Conservation (phyloP, 176 grass and related monocot species). For the Hsuehochloa calcarea region DNA sequence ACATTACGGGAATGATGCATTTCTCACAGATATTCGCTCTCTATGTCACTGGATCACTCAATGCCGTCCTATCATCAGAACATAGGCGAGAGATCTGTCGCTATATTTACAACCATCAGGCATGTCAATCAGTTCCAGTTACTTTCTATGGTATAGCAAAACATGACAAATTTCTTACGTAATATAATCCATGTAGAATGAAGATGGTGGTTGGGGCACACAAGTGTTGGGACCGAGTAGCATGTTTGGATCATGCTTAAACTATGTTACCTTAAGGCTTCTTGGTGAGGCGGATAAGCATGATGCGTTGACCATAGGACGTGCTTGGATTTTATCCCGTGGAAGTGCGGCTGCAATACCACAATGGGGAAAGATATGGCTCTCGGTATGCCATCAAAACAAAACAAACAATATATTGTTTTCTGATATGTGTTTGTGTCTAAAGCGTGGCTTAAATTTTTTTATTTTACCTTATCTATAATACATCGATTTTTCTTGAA, state of each 20-base stretch:
- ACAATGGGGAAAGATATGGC: constrained; percentile 50
- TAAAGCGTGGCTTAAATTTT: background rate
- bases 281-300: background rate
- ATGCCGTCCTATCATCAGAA: constrained; percentile 16
- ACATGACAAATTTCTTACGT: background rate
- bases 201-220: constrained; percentile 44
- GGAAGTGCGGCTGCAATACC: constrained; percentile 38
- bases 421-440: background rate
- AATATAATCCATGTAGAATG: constrained; percentile 25
- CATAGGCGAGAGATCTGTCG: constrained; percentile 35
- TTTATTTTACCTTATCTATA: background rate
- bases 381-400: constrained; percentile 32
- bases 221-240: background rate
- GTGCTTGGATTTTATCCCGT: constrained; percentile 25
- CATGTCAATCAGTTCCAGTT: background rate
- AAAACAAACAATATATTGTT: background rate
- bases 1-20: background rate
- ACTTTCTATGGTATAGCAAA: background rate
- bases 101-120: constrained; percentile 54
- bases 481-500: background rate
- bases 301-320: background rate
- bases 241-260: constrained; percentile 51
- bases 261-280: constrained; percentile 35
- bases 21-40: constrained; percentile 39
- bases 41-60: constrained; percentile 29